Evolutionary conservation across 192 early-diverging fungal genomes (phyloP).

Genomic region (Linnemannia elongata): DNA sequence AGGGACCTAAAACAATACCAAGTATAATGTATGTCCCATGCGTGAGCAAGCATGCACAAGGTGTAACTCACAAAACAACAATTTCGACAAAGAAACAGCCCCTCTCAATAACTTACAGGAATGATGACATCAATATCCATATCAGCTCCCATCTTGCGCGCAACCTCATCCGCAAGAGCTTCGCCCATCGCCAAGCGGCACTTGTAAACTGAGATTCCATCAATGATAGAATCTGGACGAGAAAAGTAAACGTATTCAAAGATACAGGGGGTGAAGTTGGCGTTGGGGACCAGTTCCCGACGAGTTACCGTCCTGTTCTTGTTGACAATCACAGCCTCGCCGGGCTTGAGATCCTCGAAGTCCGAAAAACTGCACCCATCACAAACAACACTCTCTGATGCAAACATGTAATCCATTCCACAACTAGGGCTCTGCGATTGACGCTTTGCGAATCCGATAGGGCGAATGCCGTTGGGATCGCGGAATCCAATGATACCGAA

Average conservation of each 20-base stretch:
- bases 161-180: slow-evolving; percentile 87
- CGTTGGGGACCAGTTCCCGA: slow-evolving; percentile 68
- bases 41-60: not conserved
- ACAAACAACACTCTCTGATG: slow-evolving; percentile 95
- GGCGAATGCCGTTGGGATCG: slow-evolving; percentile 96
- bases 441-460: slow-evolving; percentile 91
- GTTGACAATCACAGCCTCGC: slow-evolving; percentile 94
- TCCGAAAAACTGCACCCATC: slow-evolving; percentile 91
- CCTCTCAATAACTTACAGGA: slow-evolving; percentile 72
- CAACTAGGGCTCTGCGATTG: slow-evolving; percentile 41
- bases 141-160: slow-evolving; percentile 74
- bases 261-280: slow-evolving; percentile 86
- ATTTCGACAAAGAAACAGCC: not conserved
- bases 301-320: slow-evolving; percentile 72
- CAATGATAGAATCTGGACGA: slow-evolving; percentile 96
- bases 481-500: slow-evolving; percentile 94
- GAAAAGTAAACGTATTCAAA: slow-evolving; percentile 99
- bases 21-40: not conserved
- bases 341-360: slow-evolving; percentile 90
- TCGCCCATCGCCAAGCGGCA: slow-evolving; percentile 97
- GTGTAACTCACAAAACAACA: not conserved
- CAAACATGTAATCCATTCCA: slow-evolving; percentile 98
- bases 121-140: slow-evolving; percentile 98
- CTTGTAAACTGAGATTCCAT: slow-evolving; percentile 98
- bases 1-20: slow-evolving; percentile 70